Conservation (phyloP, 2,329 filamentous ascomycete genomes). For the Zalaria sp. region DNA sequence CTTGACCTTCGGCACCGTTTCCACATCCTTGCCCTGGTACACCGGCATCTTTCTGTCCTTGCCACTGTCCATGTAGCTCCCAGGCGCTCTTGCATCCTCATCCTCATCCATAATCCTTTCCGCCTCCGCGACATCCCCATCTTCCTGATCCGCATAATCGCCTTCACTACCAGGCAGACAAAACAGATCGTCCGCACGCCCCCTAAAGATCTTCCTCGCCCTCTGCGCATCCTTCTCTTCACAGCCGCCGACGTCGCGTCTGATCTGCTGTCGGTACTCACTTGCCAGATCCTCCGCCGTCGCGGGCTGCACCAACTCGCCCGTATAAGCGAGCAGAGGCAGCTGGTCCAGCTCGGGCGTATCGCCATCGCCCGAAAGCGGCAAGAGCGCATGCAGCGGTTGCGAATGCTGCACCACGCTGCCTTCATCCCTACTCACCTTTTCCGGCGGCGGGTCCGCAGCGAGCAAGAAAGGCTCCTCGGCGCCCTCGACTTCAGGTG, state of each 20-base stretch:
- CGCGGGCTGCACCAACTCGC: conserved; percentile 27
- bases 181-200: conserved; percentile 48
- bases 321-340: conserved; percentile 52
- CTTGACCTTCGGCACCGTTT: too few species aligned
- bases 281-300: conserved; percentile 31
- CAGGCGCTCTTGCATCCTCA: too few species aligned
- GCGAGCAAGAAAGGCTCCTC: conserved; percentile 23
- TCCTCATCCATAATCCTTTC: not conserved
- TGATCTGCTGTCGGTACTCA: conserved; percentile 46
- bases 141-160: not conserved
- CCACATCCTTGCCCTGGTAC: too few species aligned
- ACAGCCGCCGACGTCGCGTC: conserved; percentile 55
- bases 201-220: conserved; percentile 19
- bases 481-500: conserved; percentile 1
- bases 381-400: conserved; percentile 31
- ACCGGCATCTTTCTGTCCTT: too few species aligned
- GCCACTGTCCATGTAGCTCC: too few species aligned
- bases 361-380: conserved; percentile 29
- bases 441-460: conserved; percentile 8
- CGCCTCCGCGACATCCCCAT: not conserved
- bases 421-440: conserved; percentile 27
- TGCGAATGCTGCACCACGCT: conserved; percentile 36
- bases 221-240: conserved; percentile 20
- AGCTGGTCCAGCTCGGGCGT: conserved; percentile 34
- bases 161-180: conserved; percentile 31